Evolutionary conservation across 169 alveolate species (phyloP).

Genomic region (Condylostoma magnum): DNA sequence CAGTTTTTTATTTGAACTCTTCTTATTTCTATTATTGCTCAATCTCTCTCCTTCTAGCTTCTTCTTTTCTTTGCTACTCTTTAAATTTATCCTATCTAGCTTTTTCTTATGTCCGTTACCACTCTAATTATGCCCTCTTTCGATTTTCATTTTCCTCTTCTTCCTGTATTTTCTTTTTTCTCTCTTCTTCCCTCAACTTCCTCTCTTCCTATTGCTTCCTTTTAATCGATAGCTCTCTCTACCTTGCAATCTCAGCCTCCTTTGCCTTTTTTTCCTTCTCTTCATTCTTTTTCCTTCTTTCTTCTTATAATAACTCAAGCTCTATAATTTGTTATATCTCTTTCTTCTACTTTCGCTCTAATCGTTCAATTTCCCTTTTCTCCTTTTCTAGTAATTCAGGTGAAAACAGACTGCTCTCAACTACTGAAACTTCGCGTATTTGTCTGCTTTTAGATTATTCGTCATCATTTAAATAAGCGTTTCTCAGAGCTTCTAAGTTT

Average conservation of each 20-base stretch:
- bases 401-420: constrained; percentile 2
- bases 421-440: not conserved
- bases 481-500: constrained; percentile 36
- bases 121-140: constrained; percentile 6
- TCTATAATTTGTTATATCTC: constrained; percentile 65
- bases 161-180: constrained; percentile 28
- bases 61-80: constrained; percentile 42
- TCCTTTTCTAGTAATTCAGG: constrained; percentile 29
- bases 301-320: constrained; percentile 56
- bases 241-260: constrained; percentile 41
- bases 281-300: constrained; percentile 56
- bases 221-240: constrained; percentile 37
- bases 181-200: constrained; percentile 42
- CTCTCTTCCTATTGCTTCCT: constrained; percentile 36
- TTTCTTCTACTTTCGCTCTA: constrained; percentile 41
- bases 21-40: constrained; percentile 48
- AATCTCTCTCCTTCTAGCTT: constrained; percentile 41
- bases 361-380: constrained; percentile 41
- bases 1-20: constrained; percentile 45
- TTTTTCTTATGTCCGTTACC: constrained; percentile 43
- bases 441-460: not conserved
- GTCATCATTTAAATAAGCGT: not conserved
- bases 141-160: constrained; percentile 33
- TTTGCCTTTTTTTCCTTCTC: constrained; percentile 40
- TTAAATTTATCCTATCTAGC: constrained; percentile 40